Evolutionary conservation across 169 alveolate genomes (phyloP), one percentile per base, ranked within the genome.

Genomic region (Plasmodium gonderi): DNA sequence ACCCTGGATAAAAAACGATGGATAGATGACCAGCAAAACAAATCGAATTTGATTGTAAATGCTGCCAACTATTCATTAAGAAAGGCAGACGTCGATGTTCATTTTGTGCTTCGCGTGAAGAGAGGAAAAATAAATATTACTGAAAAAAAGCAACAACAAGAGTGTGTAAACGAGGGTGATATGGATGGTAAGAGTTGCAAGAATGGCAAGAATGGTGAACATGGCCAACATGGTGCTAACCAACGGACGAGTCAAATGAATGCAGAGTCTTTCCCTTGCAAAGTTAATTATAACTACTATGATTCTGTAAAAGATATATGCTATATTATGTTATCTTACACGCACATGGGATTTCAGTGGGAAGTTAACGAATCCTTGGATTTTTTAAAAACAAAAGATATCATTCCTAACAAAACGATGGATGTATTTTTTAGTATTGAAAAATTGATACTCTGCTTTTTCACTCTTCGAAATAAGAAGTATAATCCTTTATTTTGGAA

Each of bases 271-370:
- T n/a, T n/a, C n/a, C n/a, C n/a, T n/a, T n/a, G 42, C 33, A 60
- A 44, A 0, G 33, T 9, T 17, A 17, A 80, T 38, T 12, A 47
- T 14, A 12, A 80, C n/a, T 0, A 80, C 6, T 80, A 65, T 65
- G 45, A 80, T 31, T 49, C 44, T 17, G 64, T 42, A 14, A 9
- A 44, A 6, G 79, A 80, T 42, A 11, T 80, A 4, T 80, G 91
- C 29, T 80, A 64, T 49, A 8, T 80, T 17, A 40, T 40, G 47
- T 47, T 80, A 8, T 65, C 42, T 26, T 80, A 64, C 64, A 47
- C 91, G 12, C 17, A 64, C n/a, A 60, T 12, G 40, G 91, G 91
- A 1, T 80, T 80, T 72, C 91, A 80, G 47, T 80, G 91, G 91
- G 38, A 80, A 31, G 69, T 80, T 9, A 65, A 65, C 17, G 74